Evolutionary conservation across 2,329 filamentous ascomycete species (phyloP).

Genomic region (Venturia asperata): DNA sequence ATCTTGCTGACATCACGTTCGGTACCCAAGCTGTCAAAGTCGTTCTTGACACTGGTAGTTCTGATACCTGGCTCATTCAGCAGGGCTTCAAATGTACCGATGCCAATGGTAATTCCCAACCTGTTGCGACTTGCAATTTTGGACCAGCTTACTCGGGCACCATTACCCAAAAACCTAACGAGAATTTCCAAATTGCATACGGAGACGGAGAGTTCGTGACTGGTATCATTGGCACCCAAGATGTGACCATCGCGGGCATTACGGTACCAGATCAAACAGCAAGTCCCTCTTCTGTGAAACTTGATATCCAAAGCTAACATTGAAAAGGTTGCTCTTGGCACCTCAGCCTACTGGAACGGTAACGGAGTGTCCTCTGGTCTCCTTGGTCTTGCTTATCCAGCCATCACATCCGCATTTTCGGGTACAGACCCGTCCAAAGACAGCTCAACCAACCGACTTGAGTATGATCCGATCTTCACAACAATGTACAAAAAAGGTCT

Average conservation of each 20-base stretch:
- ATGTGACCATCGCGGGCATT: constrained; percentile 41
- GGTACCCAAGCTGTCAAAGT: constrained; percentile 27
- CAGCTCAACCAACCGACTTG: constrained; percentile 25
- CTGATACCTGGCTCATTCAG: constrained; percentile 41
- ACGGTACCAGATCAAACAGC: constrained; percentile 36
- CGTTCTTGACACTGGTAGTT: constrained; percentile 43
- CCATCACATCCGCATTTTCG: constrained; percentile 38
- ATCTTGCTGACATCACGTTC: constrained; percentile 15
- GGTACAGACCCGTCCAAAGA: constrained; percentile 26
- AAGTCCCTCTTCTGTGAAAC: neutral
- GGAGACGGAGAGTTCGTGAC: constrained; percentile 38
- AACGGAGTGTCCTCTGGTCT: constrained; percentile 43
- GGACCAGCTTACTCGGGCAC: constrained; percentile 26
- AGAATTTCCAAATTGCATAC: constrained; percentile 41
- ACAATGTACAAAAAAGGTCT: constrained; percentile 41
- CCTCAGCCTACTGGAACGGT: constrained; percentile 38
- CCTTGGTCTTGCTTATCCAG: constrained; percentile 46
- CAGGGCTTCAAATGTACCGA: constrained; percentile 33
- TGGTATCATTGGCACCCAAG: constrained; percentile 35
- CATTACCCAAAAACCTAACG: constrained; percentile 29
- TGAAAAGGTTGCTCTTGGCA: constrained; percentile 39
- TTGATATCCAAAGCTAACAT: neutral
- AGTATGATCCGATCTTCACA: constrained; percentile 46
- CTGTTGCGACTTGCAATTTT: constrained; percentile 29
- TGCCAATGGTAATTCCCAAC: constrained; percentile 21